phyloP scores from a whole-genome alignment of 176 grass and related monocot genomes.

The Oryza coarctata region DNA sequence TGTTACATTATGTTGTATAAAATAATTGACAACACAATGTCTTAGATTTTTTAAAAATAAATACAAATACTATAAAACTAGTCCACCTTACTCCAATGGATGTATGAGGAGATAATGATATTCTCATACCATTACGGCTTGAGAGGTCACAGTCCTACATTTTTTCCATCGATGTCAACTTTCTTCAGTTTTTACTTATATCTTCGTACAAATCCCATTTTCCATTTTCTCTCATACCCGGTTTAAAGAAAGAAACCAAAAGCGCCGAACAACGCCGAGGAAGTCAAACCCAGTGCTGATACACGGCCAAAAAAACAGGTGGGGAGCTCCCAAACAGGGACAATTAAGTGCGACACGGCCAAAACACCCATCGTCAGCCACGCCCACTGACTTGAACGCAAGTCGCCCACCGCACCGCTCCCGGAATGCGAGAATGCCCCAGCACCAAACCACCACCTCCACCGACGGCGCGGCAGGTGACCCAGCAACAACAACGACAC shows the following conservation, averaged over 20 bases:
- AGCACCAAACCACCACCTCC: constrained; percentile 44
- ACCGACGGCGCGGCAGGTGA: constrained; percentile 37
- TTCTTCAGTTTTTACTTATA: too few relatives aligned
- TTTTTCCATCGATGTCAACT: too few relatives aligned
- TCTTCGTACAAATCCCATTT: neutral
- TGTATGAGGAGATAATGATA: too few relatives aligned
- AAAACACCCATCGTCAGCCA: neutral
- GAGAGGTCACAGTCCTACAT: too few relatives aligned
- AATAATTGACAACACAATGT: too few relatives aligned
- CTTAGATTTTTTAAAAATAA: too few relatives aligned
- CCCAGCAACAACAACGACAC: constrained; percentile 21
- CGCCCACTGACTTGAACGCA: constrained; percentile 9
- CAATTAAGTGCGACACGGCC: constrained; percentile 24
- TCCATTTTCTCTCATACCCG: neutral
- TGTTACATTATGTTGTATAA: too few relatives aligned
- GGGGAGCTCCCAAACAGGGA: neutral
- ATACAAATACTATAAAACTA: too few relatives aligned
- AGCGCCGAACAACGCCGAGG: neutral
- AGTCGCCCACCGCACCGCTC: constrained; percentile 35
- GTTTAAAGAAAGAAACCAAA: neutral
- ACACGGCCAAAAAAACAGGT: constrained; percentile 19
- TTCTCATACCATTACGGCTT: too few relatives aligned
- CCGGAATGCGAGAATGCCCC: constrained; percentile 29
- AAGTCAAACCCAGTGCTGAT: constrained; percentile 28
- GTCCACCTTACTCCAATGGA: too few relatives aligned